These are phyloP conservation scores for Neurospora sp. DNA, from an alignment of 495 filamentous ascomycete species.

Conservation along the genomic window DNA sequence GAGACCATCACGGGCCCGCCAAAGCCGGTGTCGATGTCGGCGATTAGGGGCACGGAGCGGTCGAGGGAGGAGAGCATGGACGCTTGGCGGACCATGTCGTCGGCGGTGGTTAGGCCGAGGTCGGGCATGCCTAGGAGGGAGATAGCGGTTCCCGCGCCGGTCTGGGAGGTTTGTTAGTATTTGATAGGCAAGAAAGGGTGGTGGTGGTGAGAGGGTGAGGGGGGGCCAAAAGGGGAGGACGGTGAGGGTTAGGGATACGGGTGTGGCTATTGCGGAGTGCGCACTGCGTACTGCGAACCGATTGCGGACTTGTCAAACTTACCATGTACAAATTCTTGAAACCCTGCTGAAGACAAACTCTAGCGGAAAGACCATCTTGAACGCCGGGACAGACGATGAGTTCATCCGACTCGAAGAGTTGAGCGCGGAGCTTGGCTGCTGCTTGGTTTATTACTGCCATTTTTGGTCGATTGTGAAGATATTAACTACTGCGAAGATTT, in stretches of 20 bases:
- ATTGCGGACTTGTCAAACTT: neutral
- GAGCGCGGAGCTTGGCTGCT: constrained; percentile 29
- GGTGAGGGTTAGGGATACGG: neutral
- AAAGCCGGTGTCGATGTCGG: constrained; percentile 61
- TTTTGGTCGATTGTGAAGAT: neutral
- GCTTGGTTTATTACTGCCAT: constrained; percentile 13
- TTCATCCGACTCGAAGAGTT: constrained; percentile 24
- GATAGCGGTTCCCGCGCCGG: constrained; percentile 57
- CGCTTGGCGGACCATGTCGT: constrained; percentile 58
- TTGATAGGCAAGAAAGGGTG: too few relatives aligned
- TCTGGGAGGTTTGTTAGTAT: constrained; percentile 20
- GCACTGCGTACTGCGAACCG: neutral
- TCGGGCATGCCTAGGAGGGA: constrained; percentile 57
- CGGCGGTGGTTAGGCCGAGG: constrained; percentile 50
- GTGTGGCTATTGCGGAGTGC: neutral
- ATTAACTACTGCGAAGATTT: neutral
- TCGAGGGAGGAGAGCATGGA: constrained; percentile 57
- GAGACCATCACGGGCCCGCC: constrained; percentile 54
- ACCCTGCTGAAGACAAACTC: constrained; percentile 50
- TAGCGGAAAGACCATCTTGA: constrained; percentile 59
- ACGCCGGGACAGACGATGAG: constrained; percentile 57
- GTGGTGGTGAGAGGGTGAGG: neutral
- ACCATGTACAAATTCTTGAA: constrained; percentile 64
- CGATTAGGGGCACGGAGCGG: constrained; percentile 48
- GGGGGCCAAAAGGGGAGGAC: too few relatives aligned